These are phyloP conservation scores for Melastoma candidum DNA, from an alignment of 441 rosid species.

Conservation along the genomic window DNA sequence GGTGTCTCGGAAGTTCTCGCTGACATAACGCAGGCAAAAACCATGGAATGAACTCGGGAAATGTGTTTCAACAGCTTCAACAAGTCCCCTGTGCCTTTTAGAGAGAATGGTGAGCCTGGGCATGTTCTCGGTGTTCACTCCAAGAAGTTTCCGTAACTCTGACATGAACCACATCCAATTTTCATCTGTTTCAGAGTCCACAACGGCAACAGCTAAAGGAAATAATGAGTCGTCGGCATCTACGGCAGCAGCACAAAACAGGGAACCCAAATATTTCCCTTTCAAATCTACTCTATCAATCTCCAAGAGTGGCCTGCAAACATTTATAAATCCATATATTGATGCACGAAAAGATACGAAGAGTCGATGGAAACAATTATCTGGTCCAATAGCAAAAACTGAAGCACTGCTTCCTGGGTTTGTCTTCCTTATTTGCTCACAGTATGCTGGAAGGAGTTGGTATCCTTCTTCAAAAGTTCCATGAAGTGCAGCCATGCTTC, in stretches of 20 bases:
- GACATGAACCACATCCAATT: slow-evolving; percentile 98
- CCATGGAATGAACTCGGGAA: slow-evolving; percentile 89
- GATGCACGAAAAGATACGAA: slow-evolving; percentile 80
- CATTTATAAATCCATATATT: slow-evolving; percentile 78
- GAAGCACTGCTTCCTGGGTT: slow-evolving; percentile 88
- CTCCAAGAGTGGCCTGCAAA: slow-evolving; percentile 89
- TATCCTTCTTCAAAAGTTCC: slow-evolving; percentile 96
- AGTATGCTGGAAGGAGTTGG: slow-evolving; percentile 73
- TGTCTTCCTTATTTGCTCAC: slow-evolving; percentile 70
- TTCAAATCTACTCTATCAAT: slow-evolving; percentile 83
- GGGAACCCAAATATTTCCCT: slow-evolving; percentile 77
- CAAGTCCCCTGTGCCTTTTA: slow-evolving; percentile 69
- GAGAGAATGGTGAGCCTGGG: slow-evolving; percentile 93
- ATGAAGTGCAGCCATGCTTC: slow-evolving; percentile 96
- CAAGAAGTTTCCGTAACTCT: slow-evolving; percentile 83
- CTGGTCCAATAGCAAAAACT: slow-evolving; percentile 65
- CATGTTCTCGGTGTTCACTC: slow-evolving; percentile 84
- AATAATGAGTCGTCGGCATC: slow-evolving; percentile 79
- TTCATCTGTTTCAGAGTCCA: slow-evolving; percentile 68
- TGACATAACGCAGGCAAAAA: slow-evolving; percentile 76
- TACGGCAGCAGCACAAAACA: slow-evolving; percentile 84
- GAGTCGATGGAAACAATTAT: slow-evolving; percentile 84
- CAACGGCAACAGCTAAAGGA: slow-evolving; percentile 72
- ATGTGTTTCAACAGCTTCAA: slow-evolving; percentile 87
- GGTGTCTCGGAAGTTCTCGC: slow-evolving; percentile 85